Evolutionary conservation across 371 early-diverging fungal species (phyloP).

Genomic region (Mucor saturninus): DNA sequence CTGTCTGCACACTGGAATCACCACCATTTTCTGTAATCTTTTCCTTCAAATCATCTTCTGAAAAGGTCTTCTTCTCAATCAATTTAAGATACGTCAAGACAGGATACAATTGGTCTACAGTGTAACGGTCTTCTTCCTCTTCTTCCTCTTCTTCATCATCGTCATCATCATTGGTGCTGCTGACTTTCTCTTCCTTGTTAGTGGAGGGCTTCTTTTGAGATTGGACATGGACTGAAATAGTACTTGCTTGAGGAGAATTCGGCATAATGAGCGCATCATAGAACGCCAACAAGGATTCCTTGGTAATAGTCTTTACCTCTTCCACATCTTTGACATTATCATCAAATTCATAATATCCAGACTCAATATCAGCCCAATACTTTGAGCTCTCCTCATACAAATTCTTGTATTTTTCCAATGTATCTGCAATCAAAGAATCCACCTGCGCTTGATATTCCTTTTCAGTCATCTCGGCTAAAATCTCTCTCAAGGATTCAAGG

Average conservation of each 20-base stretch:
- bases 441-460: conserved; percentile 79
- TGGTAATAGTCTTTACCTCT: conserved; percentile 56
- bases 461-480: conserved; percentile 67
- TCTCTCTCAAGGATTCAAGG: conserved; percentile 56
- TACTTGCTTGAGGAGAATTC: conserved; percentile 53
- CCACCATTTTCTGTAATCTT: conserved; percentile 7
- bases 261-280: conserved; percentile 63
- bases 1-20: conserved; percentile 8
- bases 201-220: conserved; percentile 48
- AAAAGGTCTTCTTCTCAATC: conserved; percentile 8
- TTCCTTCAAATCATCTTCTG: conserved; percentile 26
- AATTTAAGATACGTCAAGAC: conserved; percentile 8
- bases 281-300: conserved; percentile 60
- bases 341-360: conserved; percentile 87
- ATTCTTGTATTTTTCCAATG: conserved; percentile 84
- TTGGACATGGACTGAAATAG: conserved; percentile 72
- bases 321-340: conserved; percentile 58
- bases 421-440: conserved; percentile 69
- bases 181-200: neutral
- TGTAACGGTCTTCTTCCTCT: conserved; percentile 14
- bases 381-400: conserved; percentile 76
- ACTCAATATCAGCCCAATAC: conserved; percentile 78
- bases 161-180: neutral
- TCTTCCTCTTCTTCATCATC: conserved; percentile 1
- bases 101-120: conserved; percentile 28